These are phyloP conservation scores for Arachnopeziza araneosa DNA, from an alignment of 2,329 filamentous ascomycete genomes.

Conservation along the genomic window DNA sequence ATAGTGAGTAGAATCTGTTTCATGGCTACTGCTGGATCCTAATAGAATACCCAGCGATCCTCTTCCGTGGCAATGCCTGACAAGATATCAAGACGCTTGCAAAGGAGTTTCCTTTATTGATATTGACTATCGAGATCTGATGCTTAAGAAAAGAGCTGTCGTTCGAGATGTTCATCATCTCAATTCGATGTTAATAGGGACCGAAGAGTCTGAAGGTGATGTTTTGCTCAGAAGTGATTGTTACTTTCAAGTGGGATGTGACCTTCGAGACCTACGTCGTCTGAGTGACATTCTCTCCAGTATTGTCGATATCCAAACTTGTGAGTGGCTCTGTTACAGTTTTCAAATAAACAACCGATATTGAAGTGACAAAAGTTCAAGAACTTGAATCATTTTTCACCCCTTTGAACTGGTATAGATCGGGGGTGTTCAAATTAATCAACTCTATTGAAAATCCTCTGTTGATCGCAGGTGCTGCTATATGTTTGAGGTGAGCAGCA, in stretches of 20 bases:
- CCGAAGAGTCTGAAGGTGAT: conserved; percentile 37
- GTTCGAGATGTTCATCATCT: conserved; percentile 61
- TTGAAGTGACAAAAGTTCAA: too few species aligned
- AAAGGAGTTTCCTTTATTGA: conserved; percentile 66
- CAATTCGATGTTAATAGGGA: conserved; percentile 42
- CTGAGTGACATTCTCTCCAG: conserved; percentile 55
- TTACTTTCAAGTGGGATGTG: conserved; percentile 77
- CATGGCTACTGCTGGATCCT: neutral
- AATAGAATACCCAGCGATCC: conserved; percentile 60
- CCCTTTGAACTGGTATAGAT: neutral
- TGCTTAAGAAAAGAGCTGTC: conserved; percentile 64
- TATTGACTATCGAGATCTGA: conserved; percentile 78
- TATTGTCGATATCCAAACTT: conserved; percentile 52
- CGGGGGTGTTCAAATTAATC: neutral
- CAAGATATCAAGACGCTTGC: conserved; percentile 56
- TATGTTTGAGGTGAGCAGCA: neutral
- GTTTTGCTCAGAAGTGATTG: conserved; percentile 59
- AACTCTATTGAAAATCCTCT: neutral
- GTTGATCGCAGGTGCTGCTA: neutral
- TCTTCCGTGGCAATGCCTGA: conserved; percentile 76
- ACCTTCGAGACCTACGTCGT: conserved; percentile 61
- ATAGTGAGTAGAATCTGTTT: conserved; percentile 56
- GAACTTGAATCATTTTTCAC: too few species aligned
- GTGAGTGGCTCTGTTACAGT: conserved; percentile 27
- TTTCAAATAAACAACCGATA: neutral